Evolutionary conservation across 2,329 filamentous ascomycete species (phyloP), one percentile per base, ranked within the genome.

Genomic region (Periconia macrospinosa): DNA sequence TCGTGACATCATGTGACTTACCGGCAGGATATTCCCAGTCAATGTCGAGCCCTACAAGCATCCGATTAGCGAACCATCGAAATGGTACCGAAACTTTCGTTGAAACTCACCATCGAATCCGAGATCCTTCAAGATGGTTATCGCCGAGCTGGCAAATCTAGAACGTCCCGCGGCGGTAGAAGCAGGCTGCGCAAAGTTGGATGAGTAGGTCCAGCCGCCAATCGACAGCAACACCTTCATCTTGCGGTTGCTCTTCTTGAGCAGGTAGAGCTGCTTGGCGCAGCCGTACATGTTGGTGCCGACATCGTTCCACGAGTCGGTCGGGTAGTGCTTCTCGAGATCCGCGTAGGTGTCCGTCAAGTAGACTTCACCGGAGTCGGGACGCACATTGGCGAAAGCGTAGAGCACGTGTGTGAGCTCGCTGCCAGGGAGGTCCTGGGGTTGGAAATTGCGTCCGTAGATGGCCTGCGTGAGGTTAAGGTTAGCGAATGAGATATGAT

Each of bases 261-360:
- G 60, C 2, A 75, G 62, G 47, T 67, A 71, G 2, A 75, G 57
- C 53, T 74, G 72, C 58, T 75, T 75, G 9, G 62, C 63, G 54
- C 70, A 73, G 15, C 72, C 72, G 52, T 75, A 75, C 9, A 72
- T 61, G 44, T 75, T 74, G 41, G 51, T 74, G 20, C 72, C 72
- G 13, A 70, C 65, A 57, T 75, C 72, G 41, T 74, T 73, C 72
- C 72, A 75, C 0, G 72, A 75, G 50, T 75, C 72, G 18, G 52
- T 65, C 5, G 65, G 41, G 51, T 74, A 75, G 57, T 73, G 72
- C 60, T 74, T 73, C 51, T 75, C 70, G 14, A 60, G 66, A 49
- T 75, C 72, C 33, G 71, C 61, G 66, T 68, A 75, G 5, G 67
- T 65, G 44, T 75, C 72, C 1, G 70, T 63, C n/a, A 75, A 55